phyloP scores from a whole-genome alignment of 169 alveolate genomes.

The Cryptosporidium parvum region DNA sequence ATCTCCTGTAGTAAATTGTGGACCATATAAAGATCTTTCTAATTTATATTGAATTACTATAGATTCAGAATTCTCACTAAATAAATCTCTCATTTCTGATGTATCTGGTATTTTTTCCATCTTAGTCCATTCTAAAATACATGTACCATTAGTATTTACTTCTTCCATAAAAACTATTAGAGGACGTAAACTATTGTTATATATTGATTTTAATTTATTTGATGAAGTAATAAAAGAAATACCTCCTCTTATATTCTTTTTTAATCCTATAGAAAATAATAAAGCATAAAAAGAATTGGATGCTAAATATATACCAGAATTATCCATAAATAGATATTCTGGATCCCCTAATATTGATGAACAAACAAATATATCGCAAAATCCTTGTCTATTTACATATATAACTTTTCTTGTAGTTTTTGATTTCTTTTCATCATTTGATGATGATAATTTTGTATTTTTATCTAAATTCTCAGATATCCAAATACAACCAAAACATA shows the following conservation, averaged over 20 bases:
- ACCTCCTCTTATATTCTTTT: background rate
- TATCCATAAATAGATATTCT: constrained; percentile 33
- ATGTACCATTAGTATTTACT: constrained; percentile 70
- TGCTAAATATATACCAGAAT: constrained; percentile 11
- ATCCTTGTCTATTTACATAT: constrained; percentile 56
- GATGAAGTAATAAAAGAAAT: background rate
- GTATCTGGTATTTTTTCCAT: constrained; percentile 27
- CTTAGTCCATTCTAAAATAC: constrained; percentile 40
- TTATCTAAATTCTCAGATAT: constrained; percentile 23
- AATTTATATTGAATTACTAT: constrained; percentile 6
- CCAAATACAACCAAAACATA: constrained; percentile 63
- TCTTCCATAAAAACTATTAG: constrained; percentile 69
- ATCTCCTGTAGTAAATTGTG: constrained; percentile 69
- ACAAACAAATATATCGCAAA: constrained; percentile 46
- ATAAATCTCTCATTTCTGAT: constrained; percentile 15
- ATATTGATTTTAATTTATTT: background rate
- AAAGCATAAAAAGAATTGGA: constrained; percentile 24
- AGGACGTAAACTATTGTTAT: constrained; percentile 7
- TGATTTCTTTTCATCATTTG: background rate
- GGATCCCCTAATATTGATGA: constrained; percentile 33
- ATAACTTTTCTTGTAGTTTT: constrained; percentile 6
- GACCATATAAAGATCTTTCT: constrained; percentile 38
- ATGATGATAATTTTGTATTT: background rate
- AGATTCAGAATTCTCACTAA: constrained; percentile 29
- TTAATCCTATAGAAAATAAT: constrained; percentile 16